Percentiles rank a stretch among this genome's conserved stretches.
Conservation (phyloP, 306 rosid species). For the Vigna hirtella region DNA sequence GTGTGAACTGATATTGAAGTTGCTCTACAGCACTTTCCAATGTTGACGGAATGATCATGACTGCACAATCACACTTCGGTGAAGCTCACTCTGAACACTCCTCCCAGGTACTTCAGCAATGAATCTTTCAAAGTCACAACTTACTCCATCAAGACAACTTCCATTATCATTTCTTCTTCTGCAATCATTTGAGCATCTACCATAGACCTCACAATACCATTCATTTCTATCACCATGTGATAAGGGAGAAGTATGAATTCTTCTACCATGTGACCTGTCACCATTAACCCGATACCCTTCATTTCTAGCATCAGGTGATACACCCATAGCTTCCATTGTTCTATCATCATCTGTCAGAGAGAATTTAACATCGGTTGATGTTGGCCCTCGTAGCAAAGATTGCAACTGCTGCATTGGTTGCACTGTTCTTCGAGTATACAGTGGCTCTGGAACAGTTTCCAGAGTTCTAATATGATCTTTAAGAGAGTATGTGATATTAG, state of each 20-base stretch:
- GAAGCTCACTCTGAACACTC: slow-evolving; percentile 11
- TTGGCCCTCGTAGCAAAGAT: slow-evolving; percentile 11
- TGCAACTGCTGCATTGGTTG: slow-evolving; percentile 34
- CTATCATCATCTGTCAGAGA: slow-evolving; percentile 1
- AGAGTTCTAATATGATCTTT: background rate
- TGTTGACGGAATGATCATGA: background rate
- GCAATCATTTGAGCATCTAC: slow-evolving; percentile 23
- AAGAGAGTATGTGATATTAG: slow-evolving; percentile 9
- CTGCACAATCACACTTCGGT: slow-evolving; percentile 4
- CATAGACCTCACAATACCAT: slow-evolving; percentile 11
- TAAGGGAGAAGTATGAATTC: background rate
- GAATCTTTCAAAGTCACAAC: slow-evolving; percentile 16
- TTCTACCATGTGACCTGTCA: background rate
- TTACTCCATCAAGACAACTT: slow-evolving; percentile 2
- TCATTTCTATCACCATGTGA: slow-evolving; percentile 36
- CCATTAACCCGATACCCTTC: background rate
- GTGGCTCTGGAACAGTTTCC: background rate
- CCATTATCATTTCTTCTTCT: background rate
- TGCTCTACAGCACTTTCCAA: slow-evolving; percentile 11
- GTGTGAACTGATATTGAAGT: background rate
- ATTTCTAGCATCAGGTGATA: slow-evolving; percentile 26
- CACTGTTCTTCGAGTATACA: slow-evolving; percentile 1
- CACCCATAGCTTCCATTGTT: background rate
- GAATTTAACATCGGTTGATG: background rate
- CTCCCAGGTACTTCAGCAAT: slow-evolving; percentile 25